phyloP scores from a whole-genome alignment of 176 grass and related monocot genomes.

The Triticum monococcum region DNA sequence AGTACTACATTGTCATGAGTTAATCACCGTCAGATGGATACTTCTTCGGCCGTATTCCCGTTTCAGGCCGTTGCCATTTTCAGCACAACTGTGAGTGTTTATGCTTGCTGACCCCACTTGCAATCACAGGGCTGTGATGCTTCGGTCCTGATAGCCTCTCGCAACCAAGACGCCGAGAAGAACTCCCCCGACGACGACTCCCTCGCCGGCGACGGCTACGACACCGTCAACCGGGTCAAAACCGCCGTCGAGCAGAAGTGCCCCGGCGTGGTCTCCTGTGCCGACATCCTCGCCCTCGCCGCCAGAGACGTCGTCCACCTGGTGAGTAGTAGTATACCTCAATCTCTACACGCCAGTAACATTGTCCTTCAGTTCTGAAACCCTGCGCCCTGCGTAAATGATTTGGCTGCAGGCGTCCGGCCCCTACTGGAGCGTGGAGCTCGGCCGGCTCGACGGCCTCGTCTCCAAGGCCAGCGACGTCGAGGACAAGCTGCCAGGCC shows the following conservation, averaged over 20 bases:
- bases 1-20: background rate
- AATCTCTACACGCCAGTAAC: background rate
- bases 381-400: background rate
- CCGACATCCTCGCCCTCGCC: slow-evolving; percentile 77
- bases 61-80: background rate
- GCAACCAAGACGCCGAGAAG: slow-evolving; percentile 64
- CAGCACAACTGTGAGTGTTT: background rate
- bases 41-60: background rate
- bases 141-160: slow-evolving; percentile 52
- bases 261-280: slow-evolving; percentile 76
- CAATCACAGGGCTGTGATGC: slow-evolving; percentile 62
- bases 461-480: slow-evolving; percentile 64
- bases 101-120: background rate
- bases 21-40: background rate
- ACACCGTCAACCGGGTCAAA: slow-evolving; percentile 65
- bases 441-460: slow-evolving; percentile 63
- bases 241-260: slow-evolving; percentile 56
- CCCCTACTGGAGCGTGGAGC: slow-evolving; percentile 59
- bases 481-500: slow-evolving; percentile 48
- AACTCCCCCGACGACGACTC: slow-evolving; percentile 70
- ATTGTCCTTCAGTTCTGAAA: background rate
- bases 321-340: slow-evolving; percentile 28
- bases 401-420: slow-evolving; percentile 45
- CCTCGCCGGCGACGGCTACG: slow-evolving; percentile 90
- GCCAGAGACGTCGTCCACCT: slow-evolving; percentile 62